Evolutionary conservation across 2,329 filamentous ascomycete genomes (phyloP), one percentile per base, ranked within the genome.

Genomic region (Fusarium staphyleae): DNA sequence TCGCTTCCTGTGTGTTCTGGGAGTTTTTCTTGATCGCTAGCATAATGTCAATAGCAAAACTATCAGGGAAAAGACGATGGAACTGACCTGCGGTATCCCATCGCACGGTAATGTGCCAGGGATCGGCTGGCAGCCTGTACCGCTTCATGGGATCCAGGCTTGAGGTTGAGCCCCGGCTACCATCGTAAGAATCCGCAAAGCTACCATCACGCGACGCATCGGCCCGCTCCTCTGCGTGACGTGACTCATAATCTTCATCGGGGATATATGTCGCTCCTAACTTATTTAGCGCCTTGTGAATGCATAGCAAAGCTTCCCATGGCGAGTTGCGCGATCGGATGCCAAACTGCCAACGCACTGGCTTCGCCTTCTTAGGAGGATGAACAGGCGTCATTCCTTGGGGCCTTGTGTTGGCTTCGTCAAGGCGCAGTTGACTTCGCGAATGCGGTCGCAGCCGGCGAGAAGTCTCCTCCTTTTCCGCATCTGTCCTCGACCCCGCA

Each of bases 321-420:
- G 95, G 95, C 49, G 91, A 89, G 69, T 98, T 99, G 41, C 95
- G 87, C 37, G 91, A 96, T 30, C 95, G 86, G 57, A 99, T 99
- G 50, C 95, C 95, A 70, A 99, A 99, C 72, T 99, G 95, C 95
- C 95, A 99, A 62, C 93, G 91, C 13, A 93, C 90, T 1, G 89
- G 89, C 69, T 90, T 92, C 5, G 81, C 76, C 72, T 90, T 92
- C 77, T 90, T 91, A 3, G 79, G 72, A 3, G 86, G 84, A 44
- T 80, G 75, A 40, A 87, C 82, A 1, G 84, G 85, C 3, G 85
- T 88, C 77, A 88, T 81, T 15, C 81, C 80, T 51, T 86, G 82
- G 3, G 85, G 85, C 30, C 84, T 79, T 60, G 76, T 83, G 69
- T 69, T 83, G 50, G 74, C 81, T 68, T 83, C 87, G 59, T 93